Evolutionary conservation across 208 protist genomes (phyloP).

Genomic region (Trypanosoma cruzi): DNA sequence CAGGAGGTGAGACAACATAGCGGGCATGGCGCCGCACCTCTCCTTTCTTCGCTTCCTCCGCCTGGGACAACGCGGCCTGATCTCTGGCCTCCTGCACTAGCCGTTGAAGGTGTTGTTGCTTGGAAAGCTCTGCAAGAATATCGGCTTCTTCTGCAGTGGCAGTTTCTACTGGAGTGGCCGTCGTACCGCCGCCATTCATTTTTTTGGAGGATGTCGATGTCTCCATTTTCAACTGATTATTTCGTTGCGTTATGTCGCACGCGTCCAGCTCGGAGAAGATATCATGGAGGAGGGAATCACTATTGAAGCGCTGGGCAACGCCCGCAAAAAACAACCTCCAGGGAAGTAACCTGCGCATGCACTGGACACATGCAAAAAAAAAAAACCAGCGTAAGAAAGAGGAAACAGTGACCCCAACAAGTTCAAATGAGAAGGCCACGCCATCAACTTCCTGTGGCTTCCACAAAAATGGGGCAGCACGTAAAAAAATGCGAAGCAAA

Average conservation of each 20-base stretch:
- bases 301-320: conserved; percentile 8
- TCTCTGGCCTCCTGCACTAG: conserved; percentile 43
- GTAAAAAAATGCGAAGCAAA: not conserved
- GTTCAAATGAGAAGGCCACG: not conserved
- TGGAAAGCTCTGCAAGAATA: conserved; percentile 27
- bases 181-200: not conserved
- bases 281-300: conserved; percentile 30
- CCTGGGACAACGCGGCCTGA: conserved; percentile 38
- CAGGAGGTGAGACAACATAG: conserved; percentile 52
- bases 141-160: conserved; percentile 17
- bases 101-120: conserved; percentile 28
- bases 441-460: not conserved
- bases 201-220: not conserved
- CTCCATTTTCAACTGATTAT: conserved; percentile 1
- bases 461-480: not conserved
- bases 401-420: not conserved
- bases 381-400: not conserved
- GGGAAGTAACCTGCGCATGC: conserved; percentile 22
- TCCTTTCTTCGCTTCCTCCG: conserved; percentile 23
- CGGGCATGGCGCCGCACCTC: conserved; percentile 23
- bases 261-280: conserved; percentile 32
- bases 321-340: conserved; percentile 7
- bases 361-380: conserved; percentile 4
- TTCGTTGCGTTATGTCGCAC: conserved; percentile 28
- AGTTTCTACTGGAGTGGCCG: not conserved